Evolutionary conservation across 208 protist genomes (phyloP), one percentile per base, ranked within the genome.

Genomic region (Balamuthia mandrillaris): DNA sequence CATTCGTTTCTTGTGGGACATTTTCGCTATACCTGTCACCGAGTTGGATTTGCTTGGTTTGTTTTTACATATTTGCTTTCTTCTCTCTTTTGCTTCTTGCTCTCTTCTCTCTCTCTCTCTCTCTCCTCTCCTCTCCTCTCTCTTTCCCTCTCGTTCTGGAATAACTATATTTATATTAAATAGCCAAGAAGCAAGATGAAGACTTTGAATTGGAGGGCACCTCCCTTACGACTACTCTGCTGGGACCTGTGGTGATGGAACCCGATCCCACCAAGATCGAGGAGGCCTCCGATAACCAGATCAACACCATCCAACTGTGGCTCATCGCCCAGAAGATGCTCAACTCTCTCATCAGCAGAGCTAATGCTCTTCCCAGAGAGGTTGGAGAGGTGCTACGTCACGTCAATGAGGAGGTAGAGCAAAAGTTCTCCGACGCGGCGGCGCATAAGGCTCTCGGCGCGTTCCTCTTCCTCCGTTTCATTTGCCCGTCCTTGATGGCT

Each of bases 301-400:
- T 79, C 45, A 79, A 79, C 70, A 79, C 70, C 31, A 31, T 79
- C 24, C 47, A 79, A 37, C 70, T 79, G 70, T 79, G 70, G 70
- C 70, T 79, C 10, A 49, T 79, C 21, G 70, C 70, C 3, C 70
- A 79, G 70, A 79, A 79, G 47, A 54, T 79, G 70, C 70, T 79
- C 27, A 79, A 79, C 47, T 42, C 60, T 7, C 52, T 79, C 45
- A 49, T 79, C 29, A 49, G 60, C 47, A 79, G 70, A 27, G 70
- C 52, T 27, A 42, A 49, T 49, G 5, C 70, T n/a, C 52, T 79
- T 58, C 70, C 70, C 27, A n/a, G 52, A 10, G 6, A 42, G 47
- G 60, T 79, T 21, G 47, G 70, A 0, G 27, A 49, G 0, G 60
- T 79, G 29, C 41, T 79, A 18, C 70, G 70, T 7, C 70, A 79